Evolutionary conservation across 2,329 filamentous ascomycete genomes (phyloP).

Genomic region (Botrytis pseudocinerea): DNA sequence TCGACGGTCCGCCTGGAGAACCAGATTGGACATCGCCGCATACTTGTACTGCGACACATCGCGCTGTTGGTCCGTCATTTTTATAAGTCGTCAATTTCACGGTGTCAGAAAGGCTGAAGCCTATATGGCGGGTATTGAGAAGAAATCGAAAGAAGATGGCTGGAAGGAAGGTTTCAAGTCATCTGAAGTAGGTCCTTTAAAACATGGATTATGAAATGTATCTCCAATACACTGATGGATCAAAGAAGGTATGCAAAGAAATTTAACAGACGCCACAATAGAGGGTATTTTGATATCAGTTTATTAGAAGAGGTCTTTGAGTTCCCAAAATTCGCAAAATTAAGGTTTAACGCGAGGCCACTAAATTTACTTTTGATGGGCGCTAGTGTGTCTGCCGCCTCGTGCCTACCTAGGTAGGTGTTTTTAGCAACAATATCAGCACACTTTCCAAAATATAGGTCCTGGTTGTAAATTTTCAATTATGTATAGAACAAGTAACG

Average conservation of each 20-base stretch:
- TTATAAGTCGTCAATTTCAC: conserved; percentile 29
- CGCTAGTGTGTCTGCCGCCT: conserved; percentile 13
- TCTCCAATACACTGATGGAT: conserved; percentile 2
- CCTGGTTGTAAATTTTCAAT: background rate
- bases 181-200: conserved; percentile 22
- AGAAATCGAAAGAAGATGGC: conserved; percentile 20
- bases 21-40: conserved; percentile 99
- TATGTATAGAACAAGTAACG: background rate
- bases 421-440: background rate
- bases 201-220: conserved; percentile 14
- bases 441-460: background rate
- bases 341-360: conserved; percentile 25
- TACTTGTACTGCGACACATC: conserved; percentile 98
- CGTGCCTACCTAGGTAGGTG: background rate
- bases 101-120: conserved; percentile 33
- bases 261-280: conserved; percentile 1
- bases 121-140: conserved; percentile 31
- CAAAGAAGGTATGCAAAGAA: conserved; percentile 15
- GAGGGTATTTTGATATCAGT: conserved; percentile 13
- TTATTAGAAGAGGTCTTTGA: conserved; percentile 2
- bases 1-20: conserved; percentile 97
- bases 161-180: conserved; percentile 20
- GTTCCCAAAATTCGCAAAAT: conserved; percentile 24
- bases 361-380: conserved; percentile 12
- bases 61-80: conserved; percentile 72